Percentiles rank a stretch among this genome's conserved stretches.
These are phyloP conservation scores for Juncus inflexus DNA, from an alignment of 176 grass and related monocot species.

Conservation along the genomic window DNA sequence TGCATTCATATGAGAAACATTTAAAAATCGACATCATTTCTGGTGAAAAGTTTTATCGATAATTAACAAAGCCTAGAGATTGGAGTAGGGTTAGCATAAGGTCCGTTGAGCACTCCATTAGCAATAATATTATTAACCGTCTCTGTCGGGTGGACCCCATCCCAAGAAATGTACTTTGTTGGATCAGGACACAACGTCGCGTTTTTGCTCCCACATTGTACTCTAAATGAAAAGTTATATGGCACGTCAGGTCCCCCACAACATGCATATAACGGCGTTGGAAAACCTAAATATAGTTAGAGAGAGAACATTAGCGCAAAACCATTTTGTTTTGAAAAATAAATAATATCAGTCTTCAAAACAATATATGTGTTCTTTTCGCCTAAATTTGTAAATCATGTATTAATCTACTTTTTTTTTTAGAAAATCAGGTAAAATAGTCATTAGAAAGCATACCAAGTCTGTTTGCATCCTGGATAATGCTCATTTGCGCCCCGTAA, in stretches of 20 bases:
- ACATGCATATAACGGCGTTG: slow-evolving; percentile 20
- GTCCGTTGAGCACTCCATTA: slow-evolving; percentile 8
- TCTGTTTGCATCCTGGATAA: slow-evolving; percentile 38
- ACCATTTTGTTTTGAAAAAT: no score
- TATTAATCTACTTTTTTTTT: no score
- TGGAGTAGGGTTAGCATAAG: slow-evolving; percentile 3
- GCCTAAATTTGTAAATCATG: no score
- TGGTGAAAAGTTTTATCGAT: no score
- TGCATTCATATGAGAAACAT: no score
- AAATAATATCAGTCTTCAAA: no score
- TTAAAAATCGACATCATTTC: no score
- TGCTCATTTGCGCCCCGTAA: slow-evolving; percentile 48
- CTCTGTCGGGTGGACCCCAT: slow-evolving; percentile 16
- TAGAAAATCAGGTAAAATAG: no score
- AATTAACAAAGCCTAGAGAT: neutral
- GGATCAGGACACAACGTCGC: slow-evolving; percentile 11
- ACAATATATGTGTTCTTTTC: no score
- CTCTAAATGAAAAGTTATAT: slow-evolving; percentile 2
- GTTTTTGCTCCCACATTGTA: neutral
- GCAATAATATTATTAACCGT: slow-evolving; percentile 11
- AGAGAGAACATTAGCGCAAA: neutral
- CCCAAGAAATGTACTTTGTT: slow-evolving; percentile 16
- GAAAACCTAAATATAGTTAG: slow-evolving; percentile 1
- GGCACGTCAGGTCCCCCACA: slow-evolving; percentile 1
- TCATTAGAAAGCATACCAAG: slow-evolving; percentile 29